Evolutionary conservation across 441 rosid species (phyloP), one percentile per base, ranked within the genome.

Genomic region (Jatropha podagrica): DNA sequence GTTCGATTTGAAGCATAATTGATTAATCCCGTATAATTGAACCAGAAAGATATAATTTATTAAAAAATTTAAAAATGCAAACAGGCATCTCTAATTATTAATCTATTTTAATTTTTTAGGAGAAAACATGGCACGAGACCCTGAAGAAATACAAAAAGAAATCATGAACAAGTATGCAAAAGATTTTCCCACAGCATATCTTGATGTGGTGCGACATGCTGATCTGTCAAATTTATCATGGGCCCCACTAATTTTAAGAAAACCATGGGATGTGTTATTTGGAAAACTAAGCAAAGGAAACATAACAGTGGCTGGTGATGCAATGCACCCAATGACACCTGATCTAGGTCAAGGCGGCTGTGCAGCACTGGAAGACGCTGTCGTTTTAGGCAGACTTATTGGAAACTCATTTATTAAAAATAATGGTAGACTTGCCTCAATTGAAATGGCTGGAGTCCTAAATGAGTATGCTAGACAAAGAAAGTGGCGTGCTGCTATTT

Each of bases 321-420:
- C 89, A 0, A 85, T 86, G 89, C 91, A 88, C 51, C 89, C 91
- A 2, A 88, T 78, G 83, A 88, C 88, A 0, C 88, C 88, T 5
- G 87, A 88, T 11, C 78, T 86, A 0, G 85, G 54, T 5, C 88
- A 86, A 60, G 89, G 91, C 0, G 89, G 85, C 0, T 71, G 86
- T n/a, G 4, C 68, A 1, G 83, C 89, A 0, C 73, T 88, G 1
- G 88, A 88, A 72, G 87, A 88, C n/a, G 91, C 91, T 0, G 88
- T 84, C 7, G 87, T 85, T 0, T 69, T 86, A 5, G 84, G 83
- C 1, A 81, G 85, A 42, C 89, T 79, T 74, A 79, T 86, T 7
- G 85, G 85, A 2, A 60, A 69, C 20, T 83, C 75, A 0, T 42
- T 78, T 0, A 72, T 79, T 0, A 55, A 27, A 44, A 40, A 71